phyloP scores from a whole-genome alignment of 345 rosid species.

The Arabis hirsuta region DNA sequence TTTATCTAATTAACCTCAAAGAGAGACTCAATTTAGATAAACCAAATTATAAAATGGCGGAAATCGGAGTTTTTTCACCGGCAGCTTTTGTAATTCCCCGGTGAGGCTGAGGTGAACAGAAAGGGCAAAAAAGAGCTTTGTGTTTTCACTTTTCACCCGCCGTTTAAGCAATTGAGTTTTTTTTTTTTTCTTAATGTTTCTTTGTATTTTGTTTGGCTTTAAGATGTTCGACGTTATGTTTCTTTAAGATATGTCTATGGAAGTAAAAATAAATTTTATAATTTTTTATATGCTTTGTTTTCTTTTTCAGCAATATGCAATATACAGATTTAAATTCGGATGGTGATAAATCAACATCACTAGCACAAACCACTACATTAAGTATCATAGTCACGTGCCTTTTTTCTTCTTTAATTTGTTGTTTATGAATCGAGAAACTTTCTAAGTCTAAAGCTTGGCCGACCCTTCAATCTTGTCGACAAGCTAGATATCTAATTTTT shows the following conservation, averaged over 20 bases:
- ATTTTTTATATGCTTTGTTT: not conserved
- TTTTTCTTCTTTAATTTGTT: not conserved
- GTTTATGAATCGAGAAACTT: not conserved
- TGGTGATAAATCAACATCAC: not conserved
- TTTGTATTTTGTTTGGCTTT: slow-evolving; percentile 18
- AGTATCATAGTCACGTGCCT: not conserved
- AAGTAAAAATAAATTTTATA: not conserved
- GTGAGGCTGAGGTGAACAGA: slow-evolving; percentile 40
- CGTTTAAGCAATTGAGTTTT: slow-evolving; percentile 22
- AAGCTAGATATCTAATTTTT: not conserved
- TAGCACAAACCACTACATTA: not conserved
- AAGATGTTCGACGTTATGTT: slow-evolving; percentile 20
- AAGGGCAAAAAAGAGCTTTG: slow-evolving; percentile 8
- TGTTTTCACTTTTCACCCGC: slow-evolving; percentile 50
- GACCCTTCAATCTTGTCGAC: not conserved
- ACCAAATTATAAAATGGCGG: slow-evolving; percentile 27
- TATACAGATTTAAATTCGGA: not conserved
- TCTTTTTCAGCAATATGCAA: not conserved
- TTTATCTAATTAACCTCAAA: slow-evolving; percentile 4
- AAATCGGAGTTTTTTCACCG: slow-evolving; percentile 30
- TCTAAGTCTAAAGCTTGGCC: not conserved
- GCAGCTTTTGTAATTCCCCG: slow-evolving; percentile 44
- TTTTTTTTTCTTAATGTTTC: not conserved
- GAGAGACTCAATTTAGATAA: not conserved
- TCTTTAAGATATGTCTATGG: not conserved